phyloP scores from a whole-genome alignment of 1,284 basidiomycete species.

The Cutaneotrichosporon spelunceum region DNA sequence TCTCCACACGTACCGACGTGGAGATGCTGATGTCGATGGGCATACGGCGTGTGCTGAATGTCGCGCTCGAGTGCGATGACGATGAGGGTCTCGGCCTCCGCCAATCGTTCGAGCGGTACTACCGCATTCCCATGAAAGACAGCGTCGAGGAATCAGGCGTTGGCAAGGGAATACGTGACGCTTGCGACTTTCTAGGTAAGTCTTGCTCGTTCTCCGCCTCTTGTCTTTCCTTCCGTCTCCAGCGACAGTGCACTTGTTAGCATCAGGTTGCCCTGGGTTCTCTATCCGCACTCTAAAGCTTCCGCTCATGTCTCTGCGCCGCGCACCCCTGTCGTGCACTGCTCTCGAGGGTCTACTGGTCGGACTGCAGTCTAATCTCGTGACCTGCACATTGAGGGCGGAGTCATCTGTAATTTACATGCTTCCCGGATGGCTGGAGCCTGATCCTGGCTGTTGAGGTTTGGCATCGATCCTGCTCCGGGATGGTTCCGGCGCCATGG shows the following conservation, averaged over 20 bases:
- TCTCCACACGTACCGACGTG: conserved; percentile 70
- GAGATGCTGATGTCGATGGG: conserved; percentile 69
- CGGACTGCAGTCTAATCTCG: neutral
- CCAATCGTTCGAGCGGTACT: conserved; percentile 73
- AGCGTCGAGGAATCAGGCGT: conserved; percentile 91
- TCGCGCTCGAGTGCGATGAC: conserved; percentile 84
- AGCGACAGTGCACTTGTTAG: no score
- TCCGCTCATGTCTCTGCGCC: neutral
- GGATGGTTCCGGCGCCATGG: neutral
- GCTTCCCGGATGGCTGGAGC: neutral
- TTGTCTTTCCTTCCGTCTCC: neutral
- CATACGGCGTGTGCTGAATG: conserved; percentile 82
- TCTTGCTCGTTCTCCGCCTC: conserved; percentile 19
- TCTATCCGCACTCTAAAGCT: neutral
- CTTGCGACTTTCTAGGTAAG: conserved; percentile 80
- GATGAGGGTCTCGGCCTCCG: conserved; percentile 67
- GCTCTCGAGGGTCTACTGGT: neutral
- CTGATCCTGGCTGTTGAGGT: neutral
- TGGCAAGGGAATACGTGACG: conserved; percentile 73
- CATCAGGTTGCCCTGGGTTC: neutral
- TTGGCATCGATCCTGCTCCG: neutral
- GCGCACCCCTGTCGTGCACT: neutral
- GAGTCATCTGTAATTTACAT: neutral
- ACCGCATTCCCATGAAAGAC: conserved; percentile 86
- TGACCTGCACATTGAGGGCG: neutral